phyloP scores from a whole-genome alignment of 495 filamentous ascomycete species.

The Aspergillus biplanus region DNA sequence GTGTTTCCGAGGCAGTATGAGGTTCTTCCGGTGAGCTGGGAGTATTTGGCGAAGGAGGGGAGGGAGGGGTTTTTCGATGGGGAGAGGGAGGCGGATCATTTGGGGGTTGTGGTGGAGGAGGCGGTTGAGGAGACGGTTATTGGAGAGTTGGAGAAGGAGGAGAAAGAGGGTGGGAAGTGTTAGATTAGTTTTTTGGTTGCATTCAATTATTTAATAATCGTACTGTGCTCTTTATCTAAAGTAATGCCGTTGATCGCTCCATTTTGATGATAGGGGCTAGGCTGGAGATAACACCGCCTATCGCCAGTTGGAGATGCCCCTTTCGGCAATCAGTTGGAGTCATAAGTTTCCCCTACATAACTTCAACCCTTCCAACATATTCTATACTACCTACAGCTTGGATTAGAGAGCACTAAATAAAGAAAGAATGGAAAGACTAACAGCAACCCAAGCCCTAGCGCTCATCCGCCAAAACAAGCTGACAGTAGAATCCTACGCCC shows the following conservation, averaged over 20 bases:
- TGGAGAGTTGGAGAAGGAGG: background rate
- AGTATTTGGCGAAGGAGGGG: constrained; percentile 15
- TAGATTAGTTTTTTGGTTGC: background rate
- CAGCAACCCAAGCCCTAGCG: constrained; percentile 10
- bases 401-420: background rate
- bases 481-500: constrained; percentile 55
- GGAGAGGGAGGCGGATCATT: constrained; percentile 11
- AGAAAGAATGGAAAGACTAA: constrained; percentile 3
- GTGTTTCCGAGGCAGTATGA: constrained; percentile 7
- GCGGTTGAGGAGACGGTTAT: background rate
- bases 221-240: too few relatives aligned
- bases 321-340: background rate
- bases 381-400: background rate
- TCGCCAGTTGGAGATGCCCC: background rate
- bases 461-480: constrained; percentile 25
- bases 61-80: constrained; percentile 18
- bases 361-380: background rate
- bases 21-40: background rate
- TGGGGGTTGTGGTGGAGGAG: constrained; percentile 5
- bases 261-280: background rate
- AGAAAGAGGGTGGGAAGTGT: background rate
- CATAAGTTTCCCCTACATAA: background rate
- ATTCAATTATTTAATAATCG: too few relatives aligned
- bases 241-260: too few relatives aligned
- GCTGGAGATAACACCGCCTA: too few relatives aligned